Percentiles rank a stretch among this genome's conserved stretches.
phyloP scores from a whole-genome alignment of 2,329 filamentous ascomycete species.

The Apiospora sp. region DNA sequence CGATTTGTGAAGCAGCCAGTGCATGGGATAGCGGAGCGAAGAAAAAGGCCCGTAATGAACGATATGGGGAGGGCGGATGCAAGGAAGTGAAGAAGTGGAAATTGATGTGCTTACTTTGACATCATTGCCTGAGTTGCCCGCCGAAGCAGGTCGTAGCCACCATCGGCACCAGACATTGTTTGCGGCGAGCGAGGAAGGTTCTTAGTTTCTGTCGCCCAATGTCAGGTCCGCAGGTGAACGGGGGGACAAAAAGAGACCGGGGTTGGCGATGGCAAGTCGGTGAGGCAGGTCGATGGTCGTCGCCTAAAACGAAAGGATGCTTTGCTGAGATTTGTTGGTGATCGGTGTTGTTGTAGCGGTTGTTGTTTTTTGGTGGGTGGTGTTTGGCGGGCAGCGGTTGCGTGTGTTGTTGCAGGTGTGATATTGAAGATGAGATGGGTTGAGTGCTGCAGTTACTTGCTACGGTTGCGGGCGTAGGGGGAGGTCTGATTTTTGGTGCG shows the following conservation, averaged over 20 bases:
- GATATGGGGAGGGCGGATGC: constrained; percentile 26
- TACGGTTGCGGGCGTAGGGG: constrained; percentile 12
- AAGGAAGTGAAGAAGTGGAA: constrained; percentile 36
- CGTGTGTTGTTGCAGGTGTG: neutral
- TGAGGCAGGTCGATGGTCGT: constrained; percentile 7
- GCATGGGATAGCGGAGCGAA: constrained; percentile 16
- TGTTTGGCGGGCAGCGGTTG: neutral
- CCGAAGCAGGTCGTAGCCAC: constrained; percentile 64
- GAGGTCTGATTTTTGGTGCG: constrained; percentile 15
- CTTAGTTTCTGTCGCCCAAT: constrained; percentile 19
- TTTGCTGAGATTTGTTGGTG: constrained; percentile 11
- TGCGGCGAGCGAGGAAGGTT: constrained; percentile 8
- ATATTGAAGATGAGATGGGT: constrained; percentile 21
- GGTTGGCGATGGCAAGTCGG: neutral
- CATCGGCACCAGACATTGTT: constrained; percentile 60
- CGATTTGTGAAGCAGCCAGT: constrained; percentile 21
- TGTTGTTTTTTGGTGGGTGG: neutral
- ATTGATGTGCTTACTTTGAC: constrained; percentile 59
- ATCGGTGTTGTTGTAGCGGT: constrained; percentile 2
- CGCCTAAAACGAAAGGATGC: constrained; percentile 18
- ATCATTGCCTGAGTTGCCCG: constrained; percentile 69
- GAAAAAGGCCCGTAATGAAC: constrained; percentile 24
- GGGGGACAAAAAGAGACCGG: neutral
- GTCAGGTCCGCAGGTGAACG: constrained; percentile 11
- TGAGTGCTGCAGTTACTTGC: constrained; percentile 16